Percentiles rank a stretch among this genome's conserved stretches.
Evolutionary conservation across 2,329 filamentous ascomycete species (phyloP).

Genomic region (Penicillium thymicola): DNA sequence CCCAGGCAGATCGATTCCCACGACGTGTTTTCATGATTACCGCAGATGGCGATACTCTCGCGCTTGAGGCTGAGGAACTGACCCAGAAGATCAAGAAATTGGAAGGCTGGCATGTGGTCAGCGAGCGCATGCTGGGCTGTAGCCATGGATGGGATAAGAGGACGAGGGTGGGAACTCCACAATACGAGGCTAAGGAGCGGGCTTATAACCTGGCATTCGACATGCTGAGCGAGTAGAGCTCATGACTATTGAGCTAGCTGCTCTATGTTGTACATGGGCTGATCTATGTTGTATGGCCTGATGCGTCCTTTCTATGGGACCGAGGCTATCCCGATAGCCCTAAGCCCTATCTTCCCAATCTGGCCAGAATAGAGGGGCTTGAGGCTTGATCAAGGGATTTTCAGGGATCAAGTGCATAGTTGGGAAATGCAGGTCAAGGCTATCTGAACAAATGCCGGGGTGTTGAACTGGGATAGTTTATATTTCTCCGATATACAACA

Average conservation of each 20-base stretch:
- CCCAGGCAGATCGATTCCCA: constrained; percentile 27
- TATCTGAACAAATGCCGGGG: background rate
- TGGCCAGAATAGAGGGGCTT: background rate
- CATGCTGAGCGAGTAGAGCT: constrained; percentile 23
- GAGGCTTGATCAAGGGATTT: background rate
- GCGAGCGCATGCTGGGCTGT: constrained; percentile 35
- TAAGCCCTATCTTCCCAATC: constrained; percentile 25
- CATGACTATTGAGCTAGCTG: background rate
- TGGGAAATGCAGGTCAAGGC: background rate
- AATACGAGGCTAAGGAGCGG: constrained; percentile 32
- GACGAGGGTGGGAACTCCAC: constrained; percentile 24
- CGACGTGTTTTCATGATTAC: constrained; percentile 32
- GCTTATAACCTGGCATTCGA: constrained; percentile 35
- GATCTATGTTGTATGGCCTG: background rate
- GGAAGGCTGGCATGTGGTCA: constrained; percentile 24
- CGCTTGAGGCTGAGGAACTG: constrained; percentile 30
- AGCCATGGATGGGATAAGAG: constrained; percentile 42
- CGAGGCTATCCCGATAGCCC: constrained; percentile 14
- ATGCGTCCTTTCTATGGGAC: constrained; percentile 5
- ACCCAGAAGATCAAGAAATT: constrained; percentile 23
- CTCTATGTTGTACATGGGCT: background rate
- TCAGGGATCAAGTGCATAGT: background rate
- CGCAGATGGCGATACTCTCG: constrained; percentile 28
- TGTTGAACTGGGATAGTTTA: background rate
- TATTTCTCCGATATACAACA: background rate